Evolutionary conservation across 495 filamentous ascomycete genomes (phyloP).

Genomic region (Penicillium paxilli): DNA sequence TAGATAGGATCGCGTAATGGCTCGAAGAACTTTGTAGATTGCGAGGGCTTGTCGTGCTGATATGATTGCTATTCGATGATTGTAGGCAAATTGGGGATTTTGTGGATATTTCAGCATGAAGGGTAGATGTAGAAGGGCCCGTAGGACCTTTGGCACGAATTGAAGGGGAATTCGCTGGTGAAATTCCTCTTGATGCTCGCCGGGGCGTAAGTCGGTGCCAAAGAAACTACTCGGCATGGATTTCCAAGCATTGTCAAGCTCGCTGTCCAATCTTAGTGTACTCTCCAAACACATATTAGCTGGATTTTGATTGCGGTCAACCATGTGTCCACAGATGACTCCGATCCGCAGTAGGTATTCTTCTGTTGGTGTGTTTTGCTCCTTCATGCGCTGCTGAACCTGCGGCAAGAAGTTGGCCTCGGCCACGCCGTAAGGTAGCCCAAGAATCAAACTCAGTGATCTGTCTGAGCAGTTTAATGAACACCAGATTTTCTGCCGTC

Average conservation of each 20-base stretch:
- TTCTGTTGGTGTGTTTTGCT: slow-evolving; percentile 15
- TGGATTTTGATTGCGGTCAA: slow-evolving; percentile 50
- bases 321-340: slow-evolving; percentile 47
- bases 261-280: slow-evolving; percentile 49
- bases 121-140: slow-evolving; percentile 52
- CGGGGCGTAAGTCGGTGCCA: slow-evolving; percentile 9
- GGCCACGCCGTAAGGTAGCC: slow-evolving; percentile 48
- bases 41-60: slow-evolving; percentile 47
- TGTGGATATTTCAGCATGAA: slow-evolving; percentile 52
- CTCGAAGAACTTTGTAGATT: slow-evolving; percentile 44
- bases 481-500: slow-evolving; percentile 46
- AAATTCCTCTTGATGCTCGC: slow-evolving; percentile 20
- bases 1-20: slow-evolving; percentile 34
- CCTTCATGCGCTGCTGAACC: slow-evolving; percentile 19
- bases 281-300: slow-evolving; percentile 34
- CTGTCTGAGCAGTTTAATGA: slow-evolving; percentile 44
- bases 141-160: slow-evolving; percentile 46
- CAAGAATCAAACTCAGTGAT: slow-evolving; percentile 47
- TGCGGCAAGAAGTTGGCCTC: slow-evolving; percentile 35
- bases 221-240: slow-evolving; percentile 37
- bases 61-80: slow-evolving; percentile 43
- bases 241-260: slow-evolving; percentile 42
- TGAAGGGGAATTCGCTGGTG: slow-evolving; percentile 40
- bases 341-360: slow-evolving; percentile 35
- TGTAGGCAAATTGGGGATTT: slow-evolving; percentile 41